Base-by-base conservation (phyloP, 805 yeast genomes). In the Starmerella cellae region DNA sequence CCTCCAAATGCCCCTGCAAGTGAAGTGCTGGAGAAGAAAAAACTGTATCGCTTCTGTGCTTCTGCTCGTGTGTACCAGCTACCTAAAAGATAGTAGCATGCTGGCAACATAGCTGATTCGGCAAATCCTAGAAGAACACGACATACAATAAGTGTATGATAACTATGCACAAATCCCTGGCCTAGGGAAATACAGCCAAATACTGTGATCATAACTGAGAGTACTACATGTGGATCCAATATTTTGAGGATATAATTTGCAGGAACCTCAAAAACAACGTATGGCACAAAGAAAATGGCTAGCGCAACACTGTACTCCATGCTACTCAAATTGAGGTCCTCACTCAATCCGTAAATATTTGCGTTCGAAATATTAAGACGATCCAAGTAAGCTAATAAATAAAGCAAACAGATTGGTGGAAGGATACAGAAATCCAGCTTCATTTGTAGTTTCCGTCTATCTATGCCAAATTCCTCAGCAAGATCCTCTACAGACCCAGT, bases 361-460 rank as follows among this genome's bases (percentile, higher is more conserved):
- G 93, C 93, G 60, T 82, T 82, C 21, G 87, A 75, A 46, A 82
- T 79, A 58, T 82, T 82, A 44, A 82, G 85, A 59, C 93, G 68
- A 58, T 82, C 93, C 55, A 82, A 63, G 55, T 81, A 82, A 1
- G 88, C 77, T 49, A 82, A 67, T 58, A 82, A 73, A 55, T 82
- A 82, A 35, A 82, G 65, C 27, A 80, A 54, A 55, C 83, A 74
- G 51, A 82, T 77, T n/a, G 84, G 76, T 4, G 87, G 84, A 24
- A 81, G 76, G 31, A 82, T 75, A 46, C 82, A 73, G 1, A 74
- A 40, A 53, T 81, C 88, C 26, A 78, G 65, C 53, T 79, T 80
- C 68, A 74, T 64, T 74, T 73, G 70, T 21, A 81, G 60, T 48
- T 63, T 68, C 36, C 55, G 62, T 27, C 76, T 75, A 57, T 78